Conservation (phyloP, 169 alveolate genomes). For the Cryptosporidium baileyi region DNA sequence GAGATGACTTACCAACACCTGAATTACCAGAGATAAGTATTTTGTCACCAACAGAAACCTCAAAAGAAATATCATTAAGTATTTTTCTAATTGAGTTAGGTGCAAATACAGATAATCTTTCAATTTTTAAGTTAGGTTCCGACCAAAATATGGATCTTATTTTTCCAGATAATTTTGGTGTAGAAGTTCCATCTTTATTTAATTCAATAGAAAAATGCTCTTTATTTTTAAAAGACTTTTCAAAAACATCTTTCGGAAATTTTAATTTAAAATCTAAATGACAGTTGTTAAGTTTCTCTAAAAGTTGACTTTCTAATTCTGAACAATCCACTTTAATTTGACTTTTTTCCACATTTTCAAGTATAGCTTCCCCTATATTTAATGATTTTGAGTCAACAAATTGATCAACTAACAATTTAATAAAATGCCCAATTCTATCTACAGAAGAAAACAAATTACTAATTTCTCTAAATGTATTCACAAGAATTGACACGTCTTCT, state of each 20-base stretch:
- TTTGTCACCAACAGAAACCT: slow-evolving; percentile 14
- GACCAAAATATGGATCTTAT: slow-evolving; percentile 57
- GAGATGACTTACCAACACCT: slow-evolving; percentile 70
- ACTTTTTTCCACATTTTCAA: not conserved
- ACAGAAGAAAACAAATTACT: slow-evolving; percentile 45
- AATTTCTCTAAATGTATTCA: slow-evolving; percentile 64
- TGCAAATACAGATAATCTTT: slow-evolving; percentile 1
- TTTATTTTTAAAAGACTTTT: not conserved
- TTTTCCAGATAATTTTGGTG: not conserved
- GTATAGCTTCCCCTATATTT: slow-evolving; percentile 4
- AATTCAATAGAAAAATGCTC: not conserved
- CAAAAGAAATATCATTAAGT: not conserved
- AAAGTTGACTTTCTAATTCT: slow-evolving; percentile 7
- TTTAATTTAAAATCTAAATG: slow-evolving; percentile 15
- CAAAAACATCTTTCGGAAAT: not conserved
- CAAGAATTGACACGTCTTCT: slow-evolving; percentile 49
- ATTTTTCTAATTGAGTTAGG: slow-evolving; percentile 18
- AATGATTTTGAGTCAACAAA: slow-evolving; percentile 17
- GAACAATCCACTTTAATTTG: not conserved
- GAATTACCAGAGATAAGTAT: slow-evolving; percentile 61
- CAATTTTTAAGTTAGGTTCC: slow-evolving; percentile 9
- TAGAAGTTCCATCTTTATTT: not conserved
- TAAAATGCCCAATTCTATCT: slow-evolving; percentile 68
- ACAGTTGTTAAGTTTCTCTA: not conserved
- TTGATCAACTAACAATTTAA: slow-evolving; percentile 1